Percentiles rank a stretch among this genome's conserved stretches.
phyloP scores from a whole-genome alignment of 2,329 filamentous ascomycete genomes.

The Colletotrichum paranaense region DNA sequence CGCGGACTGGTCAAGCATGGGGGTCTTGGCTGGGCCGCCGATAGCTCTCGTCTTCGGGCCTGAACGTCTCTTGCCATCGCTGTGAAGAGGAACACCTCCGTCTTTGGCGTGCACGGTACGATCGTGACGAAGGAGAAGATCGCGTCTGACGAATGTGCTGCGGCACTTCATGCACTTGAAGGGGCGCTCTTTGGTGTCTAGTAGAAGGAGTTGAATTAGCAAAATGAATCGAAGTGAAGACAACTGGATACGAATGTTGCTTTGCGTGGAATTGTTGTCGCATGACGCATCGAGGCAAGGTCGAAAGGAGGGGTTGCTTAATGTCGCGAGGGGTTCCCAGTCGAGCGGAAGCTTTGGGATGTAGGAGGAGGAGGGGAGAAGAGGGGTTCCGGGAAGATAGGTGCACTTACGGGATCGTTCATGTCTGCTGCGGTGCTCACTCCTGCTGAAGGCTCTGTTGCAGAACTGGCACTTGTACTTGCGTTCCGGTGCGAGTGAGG shows the following conservation, averaged over 20 bases:
- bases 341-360: slow-evolving; percentile 18
- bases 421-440: slow-evolving; percentile 96
- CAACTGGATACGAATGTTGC: not conserved
- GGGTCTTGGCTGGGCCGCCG: slow-evolving; percentile 77
- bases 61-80: slow-evolving; percentile 89
- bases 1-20: slow-evolving; percentile 85
- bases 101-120: slow-evolving; percentile 99
- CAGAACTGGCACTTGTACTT: slow-evolving; percentile 99
- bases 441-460: slow-evolving; percentile 95
- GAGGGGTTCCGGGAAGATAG: slow-evolving; percentile 17
- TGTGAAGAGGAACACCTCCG: slow-evolving; percentile 91
- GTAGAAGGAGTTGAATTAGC: slow-evolving; percentile 42
- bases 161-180: slow-evolving; percentile 99
- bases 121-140: slow-evolving; percentile 95
- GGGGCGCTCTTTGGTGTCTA: slow-evolving; percentile 97
- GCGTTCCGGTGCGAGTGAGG: slow-evolving; percentile 85
- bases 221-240: not conserved
- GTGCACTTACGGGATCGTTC: slow-evolving; percentile 93
- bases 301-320: slow-evolving; percentile 14
- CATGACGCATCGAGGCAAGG: not conserved
- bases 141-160: slow-evolving; percentile 97
- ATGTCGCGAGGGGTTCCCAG: slow-evolving; percentile 20
- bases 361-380: slow-evolving; percentile 25
- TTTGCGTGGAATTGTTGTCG: not conserved
- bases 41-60: slow-evolving; percentile 75